phyloP scores from a whole-genome alignment of 1,284 basidiomycete species.

The Ceratobasidium papillatum region DNA sequence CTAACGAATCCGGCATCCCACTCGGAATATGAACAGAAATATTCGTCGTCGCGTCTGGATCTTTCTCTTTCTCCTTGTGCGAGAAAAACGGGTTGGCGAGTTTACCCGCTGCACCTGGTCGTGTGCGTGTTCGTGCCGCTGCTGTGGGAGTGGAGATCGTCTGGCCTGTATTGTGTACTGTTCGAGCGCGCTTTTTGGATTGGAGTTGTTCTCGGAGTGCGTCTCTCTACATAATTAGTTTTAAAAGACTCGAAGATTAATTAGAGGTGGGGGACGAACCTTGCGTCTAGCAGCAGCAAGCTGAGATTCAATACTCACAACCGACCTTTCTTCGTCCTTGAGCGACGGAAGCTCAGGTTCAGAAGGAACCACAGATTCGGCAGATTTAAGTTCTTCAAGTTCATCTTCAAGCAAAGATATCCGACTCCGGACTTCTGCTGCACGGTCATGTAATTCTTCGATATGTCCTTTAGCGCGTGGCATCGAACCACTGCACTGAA shows the following conservation, averaged over 20 bases:
- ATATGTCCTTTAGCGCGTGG: conserved; percentile 30
- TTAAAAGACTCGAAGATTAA: neutral
- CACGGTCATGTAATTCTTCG: conserved; percentile 15
- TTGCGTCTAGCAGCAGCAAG: conserved; percentile 16
- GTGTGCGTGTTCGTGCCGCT: conserved; percentile 31
- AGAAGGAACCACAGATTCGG: neutral
- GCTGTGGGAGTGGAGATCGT: conserved; percentile 28
- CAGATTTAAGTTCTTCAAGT: conserved; percentile 28
- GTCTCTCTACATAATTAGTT: neutral
- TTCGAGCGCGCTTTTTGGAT: conserved; percentile 21
- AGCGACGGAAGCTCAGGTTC: conserved; percentile 20
- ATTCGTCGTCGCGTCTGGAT: conserved; percentile 34
- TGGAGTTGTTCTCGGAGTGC: conserved; percentile 29
- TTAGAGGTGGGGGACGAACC: neutral
- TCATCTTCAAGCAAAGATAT: conserved; percentile 33
- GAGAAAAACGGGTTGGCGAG: conserved; percentile 29
- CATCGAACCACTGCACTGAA: conserved; percentile 21
- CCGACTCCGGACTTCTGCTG: conserved; percentile 23
- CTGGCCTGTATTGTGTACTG: neutral
- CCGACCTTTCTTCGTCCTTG: conserved; percentile 22
- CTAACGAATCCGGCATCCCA: conserved; percentile 4
- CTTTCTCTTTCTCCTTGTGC: neutral
- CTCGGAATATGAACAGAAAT: conserved; percentile 11
- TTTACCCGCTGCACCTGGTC: conserved; percentile 12
- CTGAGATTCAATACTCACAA: conserved; percentile 25